Conservation (phyloP, 805 yeast genomes). For the Saccharomycodes ludwigii region DNA sequence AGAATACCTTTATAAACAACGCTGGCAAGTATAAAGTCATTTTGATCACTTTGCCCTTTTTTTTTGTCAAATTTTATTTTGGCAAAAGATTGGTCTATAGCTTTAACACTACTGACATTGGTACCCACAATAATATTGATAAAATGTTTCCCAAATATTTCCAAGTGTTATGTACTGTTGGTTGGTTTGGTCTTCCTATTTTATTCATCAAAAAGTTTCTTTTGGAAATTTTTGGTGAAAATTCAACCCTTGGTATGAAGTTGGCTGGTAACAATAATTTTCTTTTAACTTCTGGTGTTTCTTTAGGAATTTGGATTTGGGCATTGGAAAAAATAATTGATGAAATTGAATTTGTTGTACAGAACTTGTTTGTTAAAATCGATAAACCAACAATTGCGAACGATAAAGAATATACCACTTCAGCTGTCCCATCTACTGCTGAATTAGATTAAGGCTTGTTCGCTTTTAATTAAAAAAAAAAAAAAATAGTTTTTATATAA, state of each 20-base stretch:
- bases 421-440: constrained; percentile 5
- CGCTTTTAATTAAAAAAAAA: background rate
- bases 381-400: constrained; percentile 2
- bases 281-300: constrained; percentile 14
- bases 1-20: constrained; percentile 6
- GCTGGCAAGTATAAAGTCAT: constrained; percentile 12
- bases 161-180: constrained; percentile 21
- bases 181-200: constrained; percentile 15
- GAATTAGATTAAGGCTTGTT: background rate
- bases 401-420: background rate
- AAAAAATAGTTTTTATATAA: background rate
- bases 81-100: constrained; percentile 21
- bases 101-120: no score
- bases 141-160: constrained; percentile 20
- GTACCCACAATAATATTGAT: no score
- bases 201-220: constrained; percentile 4
- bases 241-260: no score
- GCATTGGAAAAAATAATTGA: constrained; percentile 20
- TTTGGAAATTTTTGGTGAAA: constrained; percentile 3
- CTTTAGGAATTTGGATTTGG: constrained; percentile 25
- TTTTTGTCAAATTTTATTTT: constrained; percentile 20
- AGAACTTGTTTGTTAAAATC: constrained; percentile 11
- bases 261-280: background rate
- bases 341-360: constrained; percentile 17
- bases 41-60: constrained; percentile 21